Evolutionary conservation across 2,329 filamentous ascomycete species (phyloP).

Genomic region (Aspergillus pseudoterreus): DNA sequence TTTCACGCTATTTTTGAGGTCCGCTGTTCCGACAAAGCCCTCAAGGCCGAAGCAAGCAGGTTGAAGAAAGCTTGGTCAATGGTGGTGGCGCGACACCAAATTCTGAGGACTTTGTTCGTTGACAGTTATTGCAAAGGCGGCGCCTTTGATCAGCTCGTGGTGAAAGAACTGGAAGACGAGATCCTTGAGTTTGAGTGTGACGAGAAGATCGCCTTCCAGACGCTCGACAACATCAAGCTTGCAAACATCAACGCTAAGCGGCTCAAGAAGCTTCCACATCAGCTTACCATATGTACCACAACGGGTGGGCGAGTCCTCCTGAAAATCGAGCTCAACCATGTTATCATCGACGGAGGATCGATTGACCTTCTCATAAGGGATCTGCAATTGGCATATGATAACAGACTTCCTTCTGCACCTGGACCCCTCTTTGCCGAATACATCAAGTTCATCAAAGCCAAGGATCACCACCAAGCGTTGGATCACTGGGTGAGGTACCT

Average conservation of each 20-base stretch:
- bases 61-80: slow-evolving; percentile 32
- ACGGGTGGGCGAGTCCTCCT: slow-evolving; percentile 27
- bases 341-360: slow-evolving; percentile 36
- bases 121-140: slow-evolving; percentile 32
- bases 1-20: slow-evolving; percentile 36
- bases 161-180: slow-evolving; percentile 23
- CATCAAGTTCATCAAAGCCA: slow-evolving; percentile 30
- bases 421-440: slow-evolving; percentile 37
- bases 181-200: slow-evolving; percentile 28
- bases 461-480: slow-evolving; percentile 24
- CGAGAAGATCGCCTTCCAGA: slow-evolving; percentile 24
- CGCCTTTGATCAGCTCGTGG: slow-evolving; percentile 36
- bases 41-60: slow-evolving; percentile 21
- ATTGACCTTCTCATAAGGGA: slow-evolving; percentile 31
- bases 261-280: slow-evolving; percentile 29
- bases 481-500: slow-evolving; percentile 36
- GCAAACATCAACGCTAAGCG: slow-evolving; percentile 21
- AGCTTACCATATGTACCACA: slow-evolving; percentile 33
- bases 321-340: slow-evolving; percentile 38
- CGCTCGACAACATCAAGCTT: slow-evolving; percentile 26
- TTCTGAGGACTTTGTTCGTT: slow-evolving; percentile 33
- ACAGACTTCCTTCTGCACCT: slow-evolving; percentile 20
- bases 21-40: slow-evolving; percentile 14
- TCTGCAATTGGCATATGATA: slow-evolving; percentile 29
- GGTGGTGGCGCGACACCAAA: slow-evolving; percentile 30